Evolutionary conservation across 805 yeast genomes (phyloP).

Genomic region (Pichia paraexigua): DNA sequence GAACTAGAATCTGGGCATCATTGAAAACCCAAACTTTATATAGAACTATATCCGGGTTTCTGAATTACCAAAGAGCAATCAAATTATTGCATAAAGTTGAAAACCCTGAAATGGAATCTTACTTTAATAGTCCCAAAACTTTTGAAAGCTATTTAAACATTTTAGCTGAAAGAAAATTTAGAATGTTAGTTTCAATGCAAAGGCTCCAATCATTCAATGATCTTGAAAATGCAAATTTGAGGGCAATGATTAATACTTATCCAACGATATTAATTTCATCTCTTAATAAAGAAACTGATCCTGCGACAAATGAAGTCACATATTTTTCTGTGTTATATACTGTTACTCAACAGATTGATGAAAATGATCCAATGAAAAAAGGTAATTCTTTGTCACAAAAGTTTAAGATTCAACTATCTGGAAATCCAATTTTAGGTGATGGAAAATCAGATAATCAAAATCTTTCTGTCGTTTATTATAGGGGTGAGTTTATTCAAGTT

Average conservation of each 20-base stretch:
- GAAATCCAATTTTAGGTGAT: conserved; percentile 93
- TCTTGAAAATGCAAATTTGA: conserved; percentile 62
- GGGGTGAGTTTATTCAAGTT: conserved; percentile 93
- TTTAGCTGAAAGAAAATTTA: conserved; percentile 74
- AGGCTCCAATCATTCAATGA: conserved; percentile 56
- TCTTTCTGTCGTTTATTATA: conserved; percentile 72
- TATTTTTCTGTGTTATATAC: conserved; percentile 65
- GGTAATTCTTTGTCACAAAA: conserved; percentile 36
- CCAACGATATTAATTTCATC: conserved; percentile 58
- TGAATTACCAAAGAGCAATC: conserved; percentile 69
- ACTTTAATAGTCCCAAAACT: conserved; percentile 31
- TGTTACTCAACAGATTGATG: conserved; percentile 43
- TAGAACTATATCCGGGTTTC: conserved; percentile 77
- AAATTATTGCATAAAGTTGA: conserved; percentile 63
- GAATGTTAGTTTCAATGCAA: conserved; percentile 82
- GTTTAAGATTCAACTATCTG: conserved; percentile 67
- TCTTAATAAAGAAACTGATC: conserved; percentile 39
- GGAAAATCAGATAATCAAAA: conserved; percentile 96
- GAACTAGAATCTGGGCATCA: conserved; percentile 87
- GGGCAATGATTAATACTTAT: conserved; percentile 58
- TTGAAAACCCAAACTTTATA: conserved; percentile 75
- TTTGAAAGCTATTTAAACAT: conserved; percentile 61
- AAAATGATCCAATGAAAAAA: conserved; percentile 29
- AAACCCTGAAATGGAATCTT: conserved; percentile 43
- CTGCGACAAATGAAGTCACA: conserved; percentile 32